A percentile compares a stretch with the other conserved stretches of the same genome.
These are phyloP conservation scores for Austropuccinia psidii DNA, from an alignment of 1,284 basidiomycete species.

Conservation along the genomic window DNA sequence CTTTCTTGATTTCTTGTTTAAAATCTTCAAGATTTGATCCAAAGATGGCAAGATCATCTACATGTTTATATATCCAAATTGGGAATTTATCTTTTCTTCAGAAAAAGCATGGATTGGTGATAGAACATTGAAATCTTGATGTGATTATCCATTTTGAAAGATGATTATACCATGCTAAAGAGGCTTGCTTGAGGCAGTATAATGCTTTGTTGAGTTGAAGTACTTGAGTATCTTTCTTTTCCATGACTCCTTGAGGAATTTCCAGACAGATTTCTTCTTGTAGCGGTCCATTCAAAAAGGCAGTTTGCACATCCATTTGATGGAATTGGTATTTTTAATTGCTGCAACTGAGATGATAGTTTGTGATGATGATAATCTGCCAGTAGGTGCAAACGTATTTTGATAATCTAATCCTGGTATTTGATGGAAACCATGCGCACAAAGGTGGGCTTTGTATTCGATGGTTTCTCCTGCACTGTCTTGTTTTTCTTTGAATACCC, in stretches of 20 bases:
- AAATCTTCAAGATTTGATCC: background rate
- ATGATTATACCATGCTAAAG: background rate
- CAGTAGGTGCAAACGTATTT: background rate
- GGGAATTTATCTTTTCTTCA: background rate
- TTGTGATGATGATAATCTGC: background rate
- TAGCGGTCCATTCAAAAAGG: background rate
- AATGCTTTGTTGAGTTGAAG: background rate
- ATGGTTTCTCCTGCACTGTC: too few relatives aligned
- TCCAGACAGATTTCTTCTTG: background rate
- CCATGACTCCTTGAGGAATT: background rate
- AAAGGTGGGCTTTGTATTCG: background rate
- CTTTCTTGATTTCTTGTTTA: background rate
- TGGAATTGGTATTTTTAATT: background rate
- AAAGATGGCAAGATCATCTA: background rate
- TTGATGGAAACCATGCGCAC: background rate
- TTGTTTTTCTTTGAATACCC: too few relatives aligned
- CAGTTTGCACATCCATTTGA: background rate
- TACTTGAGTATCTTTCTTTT: too few relatives aligned
- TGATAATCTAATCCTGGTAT: background rate
- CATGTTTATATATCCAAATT: background rate
- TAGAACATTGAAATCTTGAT: background rate
- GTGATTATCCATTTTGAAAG: background rate
- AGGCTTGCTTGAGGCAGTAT: constrained; percentile 2
- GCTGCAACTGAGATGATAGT: background rate
- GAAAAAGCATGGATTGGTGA: background rate